A percentile compares a stretch with the other conserved stretches of the same genome.
These are phyloP conservation scores for Penicillium sp. DNA, from an alignment of 2,329 filamentous ascomycete genomes.

Conservation along the genomic window DNA sequence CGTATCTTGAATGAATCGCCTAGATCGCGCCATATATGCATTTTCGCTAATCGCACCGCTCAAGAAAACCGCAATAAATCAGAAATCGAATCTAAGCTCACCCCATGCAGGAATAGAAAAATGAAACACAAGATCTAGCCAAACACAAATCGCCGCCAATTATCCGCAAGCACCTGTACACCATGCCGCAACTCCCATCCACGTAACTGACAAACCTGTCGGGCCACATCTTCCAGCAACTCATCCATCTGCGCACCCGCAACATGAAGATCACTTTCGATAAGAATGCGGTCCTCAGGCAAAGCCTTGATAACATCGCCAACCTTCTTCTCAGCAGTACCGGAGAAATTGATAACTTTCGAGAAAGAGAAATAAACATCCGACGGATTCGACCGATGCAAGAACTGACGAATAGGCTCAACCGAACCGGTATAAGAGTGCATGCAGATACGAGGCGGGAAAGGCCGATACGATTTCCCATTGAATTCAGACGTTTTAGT, in stretches of 20 bases:
- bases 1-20: not conserved
- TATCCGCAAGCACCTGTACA: slow-evolving; percentile 64
- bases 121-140: slow-evolving; percentile 44
- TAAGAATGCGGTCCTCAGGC: slow-evolving; percentile 74
- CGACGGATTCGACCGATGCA: slow-evolving; percentile 69
- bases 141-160: slow-evolving; percentile 76
- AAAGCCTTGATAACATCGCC: slow-evolving; percentile 68
- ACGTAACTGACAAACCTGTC: slow-evolving; percentile 74
- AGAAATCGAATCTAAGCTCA: not conserved
- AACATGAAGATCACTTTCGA: slow-evolving; percentile 86
- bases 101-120: not conserved
- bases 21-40: not conserved
- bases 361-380: slow-evolving; percentile 89
- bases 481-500: not conserved
- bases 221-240: slow-evolving; percentile 70
- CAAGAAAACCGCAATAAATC: not conserved
- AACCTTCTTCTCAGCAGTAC: slow-evolving; percentile 54
- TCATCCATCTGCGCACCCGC: slow-evolving; percentile 81
- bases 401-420: slow-evolving; percentile 75
- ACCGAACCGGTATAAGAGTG: slow-evolving; percentile 86
- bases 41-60: slow-evolving; percentile 1
- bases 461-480: slow-evolving; percentile 55
- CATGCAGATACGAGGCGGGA: slow-evolving; percentile 84
- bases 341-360: slow-evolving; percentile 72
- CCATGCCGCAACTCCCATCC: slow-evolving; percentile 75